phyloP scores from a whole-genome alignment of 2,329 filamentous ascomycete genomes.

The Cryphonectria nitschkei region DNA sequence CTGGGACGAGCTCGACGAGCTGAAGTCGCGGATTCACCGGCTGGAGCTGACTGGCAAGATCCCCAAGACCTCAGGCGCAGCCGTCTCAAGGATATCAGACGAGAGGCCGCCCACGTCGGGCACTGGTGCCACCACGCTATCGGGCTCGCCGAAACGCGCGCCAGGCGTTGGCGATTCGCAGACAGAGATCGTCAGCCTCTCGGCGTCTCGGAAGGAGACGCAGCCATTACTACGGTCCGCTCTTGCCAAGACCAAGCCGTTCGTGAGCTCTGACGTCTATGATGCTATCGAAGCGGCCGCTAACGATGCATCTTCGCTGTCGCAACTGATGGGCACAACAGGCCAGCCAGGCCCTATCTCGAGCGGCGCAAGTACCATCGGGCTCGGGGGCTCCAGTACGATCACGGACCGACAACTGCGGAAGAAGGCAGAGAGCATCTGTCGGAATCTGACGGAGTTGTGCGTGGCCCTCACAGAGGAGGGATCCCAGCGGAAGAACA shows the following conservation, averaged over 20 bases:
- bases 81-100: conserved; percentile 72
- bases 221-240: conserved; percentile 83
- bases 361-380: conserved; percentile 66
- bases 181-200: conserved; percentile 44
- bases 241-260: conserved; percentile 73
- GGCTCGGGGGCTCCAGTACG: conserved; percentile 48
- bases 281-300: conserved; percentile 79
- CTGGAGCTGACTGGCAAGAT: conserved; percentile 89
- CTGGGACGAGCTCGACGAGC: conserved; percentile 95
- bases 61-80: conserved; percentile 79
- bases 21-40: conserved; percentile 90
- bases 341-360: conserved; percentile 72
- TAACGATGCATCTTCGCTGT: conserved; percentile 77
- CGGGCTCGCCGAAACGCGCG: conserved; percentile 80
- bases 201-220: conserved; percentile 54
- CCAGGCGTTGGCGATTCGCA: conserved; percentile 53
- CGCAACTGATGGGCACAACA: conserved; percentile 74
- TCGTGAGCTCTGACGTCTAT: conserved; percentile 74
- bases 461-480: conserved; percentile 81
- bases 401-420: conserved; percentile 82
- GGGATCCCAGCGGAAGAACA: conserved; percentile 41
- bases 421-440: conserved; percentile 90
- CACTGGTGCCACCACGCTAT: conserved; percentile 88
- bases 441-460: conserved; percentile 88
- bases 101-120: conserved; percentile 90